Evolutionary conservation across 139 green algal genomes (phyloP), one percentile per base, ranked within the genome.

Genomic region (Picochlorum costavermella): DNA sequence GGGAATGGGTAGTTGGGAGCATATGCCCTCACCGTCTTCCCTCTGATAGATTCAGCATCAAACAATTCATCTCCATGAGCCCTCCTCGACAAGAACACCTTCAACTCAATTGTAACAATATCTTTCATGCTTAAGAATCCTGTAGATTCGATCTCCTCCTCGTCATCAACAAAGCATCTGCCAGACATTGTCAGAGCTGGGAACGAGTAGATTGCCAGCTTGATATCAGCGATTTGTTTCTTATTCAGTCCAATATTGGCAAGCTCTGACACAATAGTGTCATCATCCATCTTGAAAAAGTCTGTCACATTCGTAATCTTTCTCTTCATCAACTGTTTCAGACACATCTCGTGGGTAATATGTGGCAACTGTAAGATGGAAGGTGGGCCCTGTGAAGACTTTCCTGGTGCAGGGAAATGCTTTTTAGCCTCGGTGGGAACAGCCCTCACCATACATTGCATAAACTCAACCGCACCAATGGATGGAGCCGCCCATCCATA

Each of bases 371-470:
- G 85, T 73, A 90, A 70, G 65, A 94, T 60, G 9, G 73, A 65
- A 12, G 78, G 69, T 0, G 58, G 2, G 14, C 11, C 56, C 12
- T 87, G 73, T 16, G 2, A 20, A 20, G 26, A 60, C 53, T 71
- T 75, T 53, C 23, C 11, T 13, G 56, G 14, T 30, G 49, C 28
- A 29, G 12, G 33, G 23, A 20, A 23, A 31, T 64, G 14, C 37
- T 68, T 67, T 44, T 30, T 81, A 80, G 44, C 77, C 64, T 6
- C 43, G 14, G 0, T 36, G 20, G 69, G 63, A 20, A 88, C 62
- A 5, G 80, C 84, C 66, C 90, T 83, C 0, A 75, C 69, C 6
- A 95, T 51, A 77, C 87, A 93, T 75, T 96, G 89, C 76, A 85
- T 81, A 69, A 90, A 80, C 76, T 96, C 85, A 25, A 95, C 64